Evolutionary conservation across 192 early-diverging fungal genomes (phyloP).

Genomic region (Coemansia javaensis): DNA sequence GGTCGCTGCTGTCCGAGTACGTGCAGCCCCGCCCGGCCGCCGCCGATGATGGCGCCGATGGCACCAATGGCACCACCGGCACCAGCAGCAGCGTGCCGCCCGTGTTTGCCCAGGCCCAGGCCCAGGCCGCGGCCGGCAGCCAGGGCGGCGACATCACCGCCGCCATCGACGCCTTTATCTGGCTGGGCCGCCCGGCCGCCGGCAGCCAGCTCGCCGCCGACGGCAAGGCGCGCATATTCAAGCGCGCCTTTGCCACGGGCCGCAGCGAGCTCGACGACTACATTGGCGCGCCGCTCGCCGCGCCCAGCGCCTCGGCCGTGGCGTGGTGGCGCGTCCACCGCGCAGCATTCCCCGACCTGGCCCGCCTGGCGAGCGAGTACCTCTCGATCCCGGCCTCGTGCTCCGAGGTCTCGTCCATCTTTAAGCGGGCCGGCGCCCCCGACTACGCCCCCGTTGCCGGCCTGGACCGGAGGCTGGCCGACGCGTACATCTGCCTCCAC

Average conservation of each 20-base stretch:
- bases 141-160: slow-evolving; percentile 18
- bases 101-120: slow-evolving; percentile 7
- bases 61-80: too few relatives aligned
- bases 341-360: slow-evolving; percentile 24
- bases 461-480: slow-evolving; percentile 27
- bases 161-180: slow-evolving; percentile 29
- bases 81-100: slow-evolving; percentile 2
- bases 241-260: slow-evolving; percentile 25
- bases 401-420: slow-evolving; percentile 7
- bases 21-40: slow-evolving; percentile 5
- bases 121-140: background rate
- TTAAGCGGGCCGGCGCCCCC: slow-evolving; percentile 8
- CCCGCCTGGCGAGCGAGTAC: slow-evolving; percentile 36
- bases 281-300: slow-evolving; percentile 27
- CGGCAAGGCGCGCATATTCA: slow-evolving; percentile 31
- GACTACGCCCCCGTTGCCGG: slow-evolving; percentile 33
- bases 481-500: slow-evolving; percentile 31
- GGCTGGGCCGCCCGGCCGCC: slow-evolving; percentile 13
- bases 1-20: slow-evolving; percentile 24
- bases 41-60: too few relatives aligned
- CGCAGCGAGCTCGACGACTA: slow-evolving; percentile 46
- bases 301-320: slow-evolving; percentile 14
- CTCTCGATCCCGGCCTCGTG: slow-evolving; percentile 34
- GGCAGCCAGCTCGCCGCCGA: slow-evolving; percentile 26
- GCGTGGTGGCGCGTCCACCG: slow-evolving; percentile 39